A percentile compares a stretch with the other conserved stretches of the same genome.
phyloP scores from a whole-genome alignment of 148 eudicot genomes.

The Amaranthus palmeri region DNA sequence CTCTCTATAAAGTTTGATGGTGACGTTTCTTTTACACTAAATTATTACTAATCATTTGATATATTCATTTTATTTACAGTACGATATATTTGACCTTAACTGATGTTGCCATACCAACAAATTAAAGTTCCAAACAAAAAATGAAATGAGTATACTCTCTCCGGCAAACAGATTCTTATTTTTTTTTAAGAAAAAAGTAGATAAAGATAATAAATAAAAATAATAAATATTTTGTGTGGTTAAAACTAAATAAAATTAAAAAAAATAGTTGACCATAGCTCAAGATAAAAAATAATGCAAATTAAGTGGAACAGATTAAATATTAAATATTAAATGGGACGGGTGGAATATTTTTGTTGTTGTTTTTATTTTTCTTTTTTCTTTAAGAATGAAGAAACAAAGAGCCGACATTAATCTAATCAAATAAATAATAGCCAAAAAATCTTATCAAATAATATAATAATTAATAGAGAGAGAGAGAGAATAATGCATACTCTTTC shows the following conservation, averaged over 20 bases:
- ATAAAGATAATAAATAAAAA: too few relatives aligned
- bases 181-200: too few relatives aligned
- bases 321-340: too few relatives aligned
- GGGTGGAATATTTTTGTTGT: too few relatives aligned
- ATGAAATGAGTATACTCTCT: too few relatives aligned
- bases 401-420: background rate
- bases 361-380: background rate
- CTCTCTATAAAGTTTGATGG: background rate
- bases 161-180: too few relatives aligned
- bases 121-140: background rate
- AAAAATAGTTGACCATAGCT: too few relatives aligned
- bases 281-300: too few relatives aligned
- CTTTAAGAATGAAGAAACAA: background rate
- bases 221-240: too few relatives aligned
- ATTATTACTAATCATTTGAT: too few relatives aligned
- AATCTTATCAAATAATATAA: background rate
- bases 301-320: too few relatives aligned
- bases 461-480: background rate
- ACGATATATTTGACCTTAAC: background rate
- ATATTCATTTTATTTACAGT: background rate
- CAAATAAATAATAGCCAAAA: background rate
- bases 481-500: constrained; percentile 58
- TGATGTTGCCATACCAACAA: background rate
- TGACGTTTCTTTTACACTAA: background rate
- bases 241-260: too few relatives aligned